Evolutionary conservation across 2,329 filamentous ascomycete genomes (phyloP).

Genomic region (Penicillium sp.): DNA sequence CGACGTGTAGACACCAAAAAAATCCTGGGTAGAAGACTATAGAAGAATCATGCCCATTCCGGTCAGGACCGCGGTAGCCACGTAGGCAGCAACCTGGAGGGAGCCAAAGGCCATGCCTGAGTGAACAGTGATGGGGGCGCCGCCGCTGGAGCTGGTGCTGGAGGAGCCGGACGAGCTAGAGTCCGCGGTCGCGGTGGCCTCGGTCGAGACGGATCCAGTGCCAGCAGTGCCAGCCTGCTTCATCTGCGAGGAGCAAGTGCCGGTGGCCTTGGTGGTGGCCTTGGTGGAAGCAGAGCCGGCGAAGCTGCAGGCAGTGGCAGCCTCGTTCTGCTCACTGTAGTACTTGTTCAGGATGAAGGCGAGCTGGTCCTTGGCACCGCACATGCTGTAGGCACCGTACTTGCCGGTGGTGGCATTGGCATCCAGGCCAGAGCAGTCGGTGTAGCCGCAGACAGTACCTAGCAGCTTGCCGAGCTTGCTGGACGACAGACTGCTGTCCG

Average conservation of each 20-base stretch:
- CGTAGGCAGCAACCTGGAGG: conserved; percentile 35
- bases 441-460: conserved; percentile 42
- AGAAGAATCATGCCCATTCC: conserved; percentile 43
- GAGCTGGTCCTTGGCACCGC: conserved; percentile 42
- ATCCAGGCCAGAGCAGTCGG: conserved; percentile 40
- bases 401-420: conserved; percentile 41
- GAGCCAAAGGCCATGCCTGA: conserved; percentile 32
- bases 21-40: no score
- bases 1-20: no score
- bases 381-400: conserved; percentile 50
- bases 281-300: conserved; percentile 41
- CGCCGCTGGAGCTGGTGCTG: conserved; percentile 25
- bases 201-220: conserved; percentile 42
- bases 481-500: conserved; percentile 44
- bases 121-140: conserved; percentile 19
- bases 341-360: conserved; percentile 47
- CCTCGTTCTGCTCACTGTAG: conserved; percentile 40
- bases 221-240: conserved; percentile 41
- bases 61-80: conserved; percentile 35
- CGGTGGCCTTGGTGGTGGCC: conserved; percentile 34
- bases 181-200: conserved; percentile 27
- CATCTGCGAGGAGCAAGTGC: conserved; percentile 39
- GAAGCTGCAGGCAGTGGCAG: conserved; percentile 44
- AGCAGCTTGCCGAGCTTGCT: conserved; percentile 58
- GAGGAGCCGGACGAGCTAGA: conserved; percentile 18